Evolutionary conservation across 1,139 yeast genomes (phyloP).

Genomic region (Geotrichum phurueaensis): DNA sequence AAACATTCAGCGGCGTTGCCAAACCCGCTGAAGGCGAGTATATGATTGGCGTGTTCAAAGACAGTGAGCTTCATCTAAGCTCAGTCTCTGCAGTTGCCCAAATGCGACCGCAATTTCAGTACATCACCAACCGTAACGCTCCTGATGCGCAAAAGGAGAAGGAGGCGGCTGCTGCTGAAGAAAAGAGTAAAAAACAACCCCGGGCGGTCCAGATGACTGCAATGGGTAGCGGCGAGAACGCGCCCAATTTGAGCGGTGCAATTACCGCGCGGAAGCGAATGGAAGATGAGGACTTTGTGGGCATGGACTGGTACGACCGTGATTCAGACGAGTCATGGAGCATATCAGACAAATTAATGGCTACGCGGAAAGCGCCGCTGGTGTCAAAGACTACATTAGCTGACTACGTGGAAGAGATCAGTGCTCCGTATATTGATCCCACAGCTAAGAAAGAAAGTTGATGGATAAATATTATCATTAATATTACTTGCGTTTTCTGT

Average conservation of each 20-base stretch:
- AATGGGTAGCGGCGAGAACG: constrained; percentile 53
- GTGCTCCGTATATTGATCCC: constrained; percentile 18
- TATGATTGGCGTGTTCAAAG: constrained; percentile 47
- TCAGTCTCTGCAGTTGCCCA: constrained; percentile 70
- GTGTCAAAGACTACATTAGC: constrained; percentile 25
- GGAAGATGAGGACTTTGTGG: constrained; percentile 62
- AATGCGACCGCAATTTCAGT: constrained; percentile 72
- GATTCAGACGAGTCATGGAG: constrained; percentile 38
- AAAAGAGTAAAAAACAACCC: constrained; percentile 43
- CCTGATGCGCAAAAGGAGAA: constrained; percentile 34
- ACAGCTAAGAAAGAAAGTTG: constrained; percentile 9
- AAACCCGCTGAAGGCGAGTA: constrained; percentile 49
- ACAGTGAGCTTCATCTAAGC: constrained; percentile 53
- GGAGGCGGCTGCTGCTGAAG: constrained; percentile 25
- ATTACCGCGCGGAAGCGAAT: constrained; percentile 64
- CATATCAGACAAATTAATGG: constrained; percentile 33
- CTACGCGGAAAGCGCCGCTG: constrained; percentile 22
- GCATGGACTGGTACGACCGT: constrained; percentile 46
- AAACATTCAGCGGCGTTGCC: constrained; percentile 65
- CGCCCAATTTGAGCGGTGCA: constrained; percentile 72
- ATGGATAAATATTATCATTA: background rate
- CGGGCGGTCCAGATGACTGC: constrained; percentile 74
- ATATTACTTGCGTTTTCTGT: background rate
- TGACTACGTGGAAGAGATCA: constrained; percentile 27
- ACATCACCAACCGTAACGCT: constrained; percentile 50